Conservation (phyloP, 169 alveolate species). For the Miamiensis avidus region DNA sequence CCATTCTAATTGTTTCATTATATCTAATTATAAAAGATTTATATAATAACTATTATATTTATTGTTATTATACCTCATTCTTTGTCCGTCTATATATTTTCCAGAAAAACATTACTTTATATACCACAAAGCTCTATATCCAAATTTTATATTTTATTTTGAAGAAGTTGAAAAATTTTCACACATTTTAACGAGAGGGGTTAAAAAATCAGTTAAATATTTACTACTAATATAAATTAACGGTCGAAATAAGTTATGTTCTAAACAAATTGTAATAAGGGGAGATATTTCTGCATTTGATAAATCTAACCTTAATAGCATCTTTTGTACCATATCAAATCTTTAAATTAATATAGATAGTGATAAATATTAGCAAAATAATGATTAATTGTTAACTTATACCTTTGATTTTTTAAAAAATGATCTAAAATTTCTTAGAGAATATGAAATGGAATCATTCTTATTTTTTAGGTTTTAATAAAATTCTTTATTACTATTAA, state of each 20-base stretch:
- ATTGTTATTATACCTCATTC: too few relatives aligned
- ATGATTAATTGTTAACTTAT: too few relatives aligned
- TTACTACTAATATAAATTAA: too few relatives aligned
- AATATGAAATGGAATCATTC: neutral
- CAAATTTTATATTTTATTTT: too few relatives aligned
- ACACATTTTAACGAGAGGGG: neutral
- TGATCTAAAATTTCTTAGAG: neutral
- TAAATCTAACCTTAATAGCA: neutral
- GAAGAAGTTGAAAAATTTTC: neutral
- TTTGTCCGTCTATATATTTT: neutral
- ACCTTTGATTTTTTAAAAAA: neutral
- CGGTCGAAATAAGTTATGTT: neutral
- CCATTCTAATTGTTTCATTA: neutral
- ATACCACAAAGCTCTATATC: neutral
- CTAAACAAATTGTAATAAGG: too few relatives aligned
- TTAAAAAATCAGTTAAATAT: neutral
- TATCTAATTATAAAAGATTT: too few relatives aligned
- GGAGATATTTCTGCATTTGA: neutral
- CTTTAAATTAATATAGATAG: neutral
- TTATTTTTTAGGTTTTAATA: too few relatives aligned
- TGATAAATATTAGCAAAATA: too few relatives aligned
- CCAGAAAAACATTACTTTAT: neutral
- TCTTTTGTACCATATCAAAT: neutral
- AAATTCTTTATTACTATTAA: neutral
- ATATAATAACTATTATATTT: too few relatives aligned